A percentile compares a stretch with the other conserved stretches of the same genome.
Evolutionary conservation across 441 rosid species (phyloP).

Genomic region (Sinapis alba): DNA sequence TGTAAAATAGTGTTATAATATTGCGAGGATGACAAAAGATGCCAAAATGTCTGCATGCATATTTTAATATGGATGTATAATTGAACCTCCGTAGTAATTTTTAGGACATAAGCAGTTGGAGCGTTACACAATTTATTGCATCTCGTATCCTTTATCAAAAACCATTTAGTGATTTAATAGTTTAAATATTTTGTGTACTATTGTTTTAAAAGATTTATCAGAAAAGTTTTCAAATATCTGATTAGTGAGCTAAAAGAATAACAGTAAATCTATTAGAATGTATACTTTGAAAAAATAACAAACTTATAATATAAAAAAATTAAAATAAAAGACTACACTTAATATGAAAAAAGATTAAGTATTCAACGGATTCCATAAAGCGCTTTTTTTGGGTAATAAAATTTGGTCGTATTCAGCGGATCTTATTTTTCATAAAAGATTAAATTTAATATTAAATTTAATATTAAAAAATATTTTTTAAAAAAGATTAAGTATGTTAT

Average conservation of each 20-base stretch:
- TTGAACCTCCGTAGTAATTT: not conserved
- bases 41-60: not conserved
- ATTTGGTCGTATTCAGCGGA: too few species aligned
- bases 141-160: not conserved
- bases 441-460: too few species aligned
- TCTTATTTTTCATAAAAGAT: too few species aligned
- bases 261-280: not conserved
- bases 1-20: not conserved
- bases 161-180: not conserved
- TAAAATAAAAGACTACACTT: too few species aligned
- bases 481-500: too few species aligned
- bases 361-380: too few species aligned
- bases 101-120: not conserved
- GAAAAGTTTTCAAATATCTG: not conserved
- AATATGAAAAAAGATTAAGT: too few species aligned
- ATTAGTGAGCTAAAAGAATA: not conserved
- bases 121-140: not conserved
- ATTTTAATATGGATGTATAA: not conserved
- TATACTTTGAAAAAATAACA: not conserved
- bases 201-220: not conserved
- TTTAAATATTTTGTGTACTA: not conserved
- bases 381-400: too few species aligned
- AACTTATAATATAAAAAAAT: not conserved
- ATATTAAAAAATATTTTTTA: too few species aligned
- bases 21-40: not conserved